These are phyloP conservation scores for Elsinoe batatas DNA, from an alignment of 2,329 filamentous ascomycete genomes.

Conservation along the genomic window DNA sequence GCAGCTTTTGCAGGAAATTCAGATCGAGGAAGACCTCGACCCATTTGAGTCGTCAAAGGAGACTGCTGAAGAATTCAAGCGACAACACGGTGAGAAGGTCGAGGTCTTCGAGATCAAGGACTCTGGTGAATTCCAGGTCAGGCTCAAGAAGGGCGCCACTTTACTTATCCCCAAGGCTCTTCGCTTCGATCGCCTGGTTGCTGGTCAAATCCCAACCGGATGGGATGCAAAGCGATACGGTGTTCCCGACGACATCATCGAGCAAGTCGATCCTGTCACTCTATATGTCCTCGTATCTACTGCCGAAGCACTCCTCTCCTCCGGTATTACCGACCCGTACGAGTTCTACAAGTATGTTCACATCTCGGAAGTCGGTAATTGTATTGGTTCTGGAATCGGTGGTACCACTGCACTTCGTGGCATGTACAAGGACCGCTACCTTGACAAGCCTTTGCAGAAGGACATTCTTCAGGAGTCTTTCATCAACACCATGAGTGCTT, in stretches of 20 bases:
- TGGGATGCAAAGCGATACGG: conserved; percentile 97
- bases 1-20: conserved; percentile 93
- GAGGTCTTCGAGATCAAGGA: conserved; percentile 94
- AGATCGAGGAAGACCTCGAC: conserved; percentile 93
- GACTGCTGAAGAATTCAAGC: conserved; percentile 93
- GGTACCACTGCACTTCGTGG: conserved; percentile 83
- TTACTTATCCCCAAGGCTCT: conserved; percentile 95
- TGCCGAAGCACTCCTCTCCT: conserved; percentile 78
- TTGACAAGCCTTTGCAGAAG: conserved; percentile 96
- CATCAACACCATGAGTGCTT: conserved; percentile 99
- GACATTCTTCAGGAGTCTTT: conserved; percentile 99
- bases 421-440: conserved; percentile 96
- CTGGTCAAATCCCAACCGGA: conserved; percentile 90
- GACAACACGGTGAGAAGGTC: conserved; percentile 93
- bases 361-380: conserved; percentile 95
- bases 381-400: conserved; percentile 96
- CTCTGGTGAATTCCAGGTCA: conserved; percentile 87
- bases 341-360: conserved; percentile 99
- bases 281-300: conserved; percentile 91
- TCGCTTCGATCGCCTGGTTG: conserved; percentile 92
- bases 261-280: conserved; percentile 92
- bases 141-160: conserved; percentile 88
- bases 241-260: conserved; percentile 94
- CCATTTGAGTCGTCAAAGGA: conserved; percentile 97
- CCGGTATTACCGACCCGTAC: conserved; percentile 96